A percentile compares a stretch with the other conserved stretches of the same genome.
Evolutionary conservation across 345 rosid genomes (phyloP).

Genomic region (Eucalyptus tenuipes): DNA sequence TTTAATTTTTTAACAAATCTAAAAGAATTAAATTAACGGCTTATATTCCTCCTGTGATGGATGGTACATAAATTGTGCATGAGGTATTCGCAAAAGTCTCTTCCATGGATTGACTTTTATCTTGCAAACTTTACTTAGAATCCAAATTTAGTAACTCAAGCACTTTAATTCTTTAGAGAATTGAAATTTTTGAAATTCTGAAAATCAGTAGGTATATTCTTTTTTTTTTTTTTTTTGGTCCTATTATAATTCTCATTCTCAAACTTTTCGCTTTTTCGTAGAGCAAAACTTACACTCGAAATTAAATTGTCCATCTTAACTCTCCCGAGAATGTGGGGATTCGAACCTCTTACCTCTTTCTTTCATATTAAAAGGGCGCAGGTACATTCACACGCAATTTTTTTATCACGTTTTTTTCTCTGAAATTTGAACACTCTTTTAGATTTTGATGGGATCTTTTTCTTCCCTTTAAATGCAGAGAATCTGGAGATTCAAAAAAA

Average conservation of each 20-base stretch:
- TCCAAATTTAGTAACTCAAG: background rate
- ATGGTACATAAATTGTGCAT: fast-evolving
- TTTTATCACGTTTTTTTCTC: background rate
- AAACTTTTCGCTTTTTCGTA: too few species aligned
- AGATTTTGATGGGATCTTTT: background rate
- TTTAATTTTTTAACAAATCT: too few species aligned
- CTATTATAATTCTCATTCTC: too few species aligned
- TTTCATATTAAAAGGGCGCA: too few species aligned
- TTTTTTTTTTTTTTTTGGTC: too few species aligned
- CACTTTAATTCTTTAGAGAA: background rate
- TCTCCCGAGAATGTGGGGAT: too few species aligned
- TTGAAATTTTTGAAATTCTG: background rate
- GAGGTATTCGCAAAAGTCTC: background rate
- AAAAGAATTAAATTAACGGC: fast-evolving
- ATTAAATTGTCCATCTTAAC: too few species aligned
- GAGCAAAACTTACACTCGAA: too few species aligned
- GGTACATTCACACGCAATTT: background rate
- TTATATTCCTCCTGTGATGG: fast-evolving
- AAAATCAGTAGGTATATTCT: background rate
- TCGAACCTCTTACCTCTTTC: too few species aligned
- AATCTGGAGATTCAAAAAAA: background rate
- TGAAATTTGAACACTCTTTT: too few species aligned
- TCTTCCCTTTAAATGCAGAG: background rate
- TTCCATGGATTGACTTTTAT: background rate
- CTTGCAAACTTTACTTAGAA: background rate